These are phyloP conservation scores for Galerina sulciceps DNA, from an alignment of 768 basidiomycete species.

Conservation along the genomic window DNA sequence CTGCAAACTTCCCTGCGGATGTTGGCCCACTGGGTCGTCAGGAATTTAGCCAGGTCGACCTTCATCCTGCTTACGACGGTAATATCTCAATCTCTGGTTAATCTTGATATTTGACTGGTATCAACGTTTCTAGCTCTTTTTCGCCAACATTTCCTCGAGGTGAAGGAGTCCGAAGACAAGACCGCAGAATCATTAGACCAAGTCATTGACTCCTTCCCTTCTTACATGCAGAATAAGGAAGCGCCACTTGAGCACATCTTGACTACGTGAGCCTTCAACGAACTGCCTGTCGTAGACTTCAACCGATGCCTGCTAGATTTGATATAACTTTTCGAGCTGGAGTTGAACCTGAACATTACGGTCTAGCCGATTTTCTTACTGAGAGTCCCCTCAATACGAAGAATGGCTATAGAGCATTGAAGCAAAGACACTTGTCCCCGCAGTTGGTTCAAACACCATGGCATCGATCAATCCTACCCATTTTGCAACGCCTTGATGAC, in stretches of 20 bases:
- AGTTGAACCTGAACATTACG: constrained; percentile 44
- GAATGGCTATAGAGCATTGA: constrained; percentile 56
- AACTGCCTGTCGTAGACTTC: not conserved
- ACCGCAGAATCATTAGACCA: constrained; percentile 44
- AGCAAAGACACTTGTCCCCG: constrained; percentile 46
- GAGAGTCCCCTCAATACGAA: constrained; percentile 53
- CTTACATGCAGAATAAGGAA: constrained; percentile 59
- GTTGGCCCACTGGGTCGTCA: constrained; percentile 49
- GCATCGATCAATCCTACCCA: constrained; percentile 53
- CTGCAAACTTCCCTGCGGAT: constrained; percentile 32
- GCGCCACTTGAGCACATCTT: constrained; percentile 54
- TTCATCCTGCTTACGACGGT: constrained; percentile 63
- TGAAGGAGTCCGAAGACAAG: constrained; percentile 38
- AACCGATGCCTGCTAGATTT: constrained; percentile 42
- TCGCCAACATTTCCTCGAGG: constrained; percentile 26
- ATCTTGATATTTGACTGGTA: not conserved
- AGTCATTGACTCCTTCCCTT: constrained; percentile 55
- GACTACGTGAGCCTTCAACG: constrained; percentile 52
- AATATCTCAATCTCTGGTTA: not conserved
- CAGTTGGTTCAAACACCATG: constrained; percentile 51
- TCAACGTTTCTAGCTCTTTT: constrained; percentile 42
- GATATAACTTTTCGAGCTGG: constrained; percentile 65
- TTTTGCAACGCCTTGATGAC: constrained; percentile 46
- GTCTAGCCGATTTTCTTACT: constrained; percentile 63
- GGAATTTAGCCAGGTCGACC: constrained; percentile 49